A percentile compares a stretch with the other conserved stretches of the same genome.
These are phyloP conservation scores for Aspergillus cavernicola DNA, from an alignment of 495 filamentous ascomycete species.

Conservation along the genomic window DNA sequence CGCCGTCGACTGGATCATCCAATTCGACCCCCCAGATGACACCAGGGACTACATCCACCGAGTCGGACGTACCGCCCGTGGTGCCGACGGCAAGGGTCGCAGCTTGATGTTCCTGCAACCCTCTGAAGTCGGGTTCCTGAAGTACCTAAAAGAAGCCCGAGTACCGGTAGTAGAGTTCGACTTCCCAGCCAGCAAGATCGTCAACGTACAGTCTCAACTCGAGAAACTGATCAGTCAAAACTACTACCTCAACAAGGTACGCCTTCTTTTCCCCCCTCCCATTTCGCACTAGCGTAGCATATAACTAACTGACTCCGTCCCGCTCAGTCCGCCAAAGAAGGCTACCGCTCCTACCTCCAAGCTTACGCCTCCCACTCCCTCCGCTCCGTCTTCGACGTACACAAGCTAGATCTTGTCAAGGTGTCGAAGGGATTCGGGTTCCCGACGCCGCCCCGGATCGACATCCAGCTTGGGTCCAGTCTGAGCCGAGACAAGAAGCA, in stretches of 20 bases:
- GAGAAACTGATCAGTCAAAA: slow-evolving; percentile 90
- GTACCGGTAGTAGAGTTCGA: slow-evolving; percentile 96
- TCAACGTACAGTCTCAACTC: slow-evolving; percentile 91
- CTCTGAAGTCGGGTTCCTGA: slow-evolving; percentile 85
- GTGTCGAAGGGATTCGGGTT: slow-evolving; percentile 96
- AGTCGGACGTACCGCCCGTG: slow-evolving; percentile 90
- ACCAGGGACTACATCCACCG: slow-evolving; percentile 94
- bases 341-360: slow-evolving; percentile 81
- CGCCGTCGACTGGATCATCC: slow-evolving; percentile 90
- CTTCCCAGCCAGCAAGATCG: slow-evolving; percentile 85
- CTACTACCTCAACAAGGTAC: slow-evolving; percentile 89
- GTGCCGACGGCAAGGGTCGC: slow-evolving; percentile 74
- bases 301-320: slow-evolving; percentile 18
- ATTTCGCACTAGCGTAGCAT: background rate
- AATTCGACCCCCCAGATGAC: slow-evolving; percentile 92
- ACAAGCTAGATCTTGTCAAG: slow-evolving; percentile 90
- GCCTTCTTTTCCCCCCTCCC: background rate
- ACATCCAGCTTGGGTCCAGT: slow-evolving; percentile 82
- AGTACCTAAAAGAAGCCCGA: slow-evolving; percentile 84
- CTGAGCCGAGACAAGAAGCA: slow-evolving; percentile 85
- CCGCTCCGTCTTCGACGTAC: slow-evolving; percentile 85
- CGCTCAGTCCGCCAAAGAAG: slow-evolving; percentile 60
- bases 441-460: slow-evolving; percentile 79
- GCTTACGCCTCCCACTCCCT: slow-evolving; percentile 91
- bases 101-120: slow-evolving; percentile 91